These are phyloP conservation scores for Antarctomyces pellizariae DNA, from an alignment of 495 filamentous ascomycete genomes.

Conservation along the genomic window DNA sequence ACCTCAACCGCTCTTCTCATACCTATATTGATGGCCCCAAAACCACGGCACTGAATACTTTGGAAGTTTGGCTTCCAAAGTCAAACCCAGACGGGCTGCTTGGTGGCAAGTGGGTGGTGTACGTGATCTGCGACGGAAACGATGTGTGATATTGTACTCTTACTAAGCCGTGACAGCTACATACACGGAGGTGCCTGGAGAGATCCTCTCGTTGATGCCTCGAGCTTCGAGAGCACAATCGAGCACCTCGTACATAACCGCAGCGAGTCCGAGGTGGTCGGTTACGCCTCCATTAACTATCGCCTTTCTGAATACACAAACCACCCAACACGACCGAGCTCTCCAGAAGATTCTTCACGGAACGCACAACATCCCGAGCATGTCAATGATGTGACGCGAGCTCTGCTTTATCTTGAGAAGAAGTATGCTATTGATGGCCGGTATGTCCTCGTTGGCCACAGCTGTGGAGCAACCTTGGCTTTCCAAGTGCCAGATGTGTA, in stretches of 20 bases:
- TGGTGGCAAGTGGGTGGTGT: slow-evolving; percentile 1
- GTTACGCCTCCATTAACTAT: slow-evolving; percentile 55
- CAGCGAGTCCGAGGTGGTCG: slow-evolving; percentile 22
- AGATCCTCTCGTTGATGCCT: slow-evolving; percentile 36
- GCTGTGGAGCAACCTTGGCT: slow-evolving; percentile 48
- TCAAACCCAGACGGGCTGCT: no score
- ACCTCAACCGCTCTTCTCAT: no score
- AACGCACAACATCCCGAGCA: slow-evolving; percentile 48
- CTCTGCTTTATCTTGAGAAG: slow-evolving; percentile 33
- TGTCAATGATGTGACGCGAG: slow-evolving; percentile 40
- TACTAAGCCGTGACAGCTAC: slow-evolving; percentile 22
- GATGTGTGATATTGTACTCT: background rate
- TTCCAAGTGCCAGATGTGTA: no score
- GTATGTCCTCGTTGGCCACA: slow-evolving; percentile 56
- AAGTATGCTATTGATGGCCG: slow-evolving; percentile 23
- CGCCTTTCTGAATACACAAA: slow-evolving; percentile 50
- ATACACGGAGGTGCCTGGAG: slow-evolving; percentile 85
- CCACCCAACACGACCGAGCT: slow-evolving; percentile 25
- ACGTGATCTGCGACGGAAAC: background rate
- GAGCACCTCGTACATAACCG: slow-evolving; percentile 14
- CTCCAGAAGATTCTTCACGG: slow-evolving; percentile 6
- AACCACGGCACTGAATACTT: slow-evolving; percentile 5
- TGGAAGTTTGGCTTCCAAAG: slow-evolving; percentile 6
- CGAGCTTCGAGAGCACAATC: slow-evolving; percentile 24
- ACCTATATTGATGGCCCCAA: slow-evolving; percentile 3